Evolutionary conservation across 2,329 filamentous ascomycete genomes (phyloP).

Genomic region (Paecilomyces niveus): DNA sequence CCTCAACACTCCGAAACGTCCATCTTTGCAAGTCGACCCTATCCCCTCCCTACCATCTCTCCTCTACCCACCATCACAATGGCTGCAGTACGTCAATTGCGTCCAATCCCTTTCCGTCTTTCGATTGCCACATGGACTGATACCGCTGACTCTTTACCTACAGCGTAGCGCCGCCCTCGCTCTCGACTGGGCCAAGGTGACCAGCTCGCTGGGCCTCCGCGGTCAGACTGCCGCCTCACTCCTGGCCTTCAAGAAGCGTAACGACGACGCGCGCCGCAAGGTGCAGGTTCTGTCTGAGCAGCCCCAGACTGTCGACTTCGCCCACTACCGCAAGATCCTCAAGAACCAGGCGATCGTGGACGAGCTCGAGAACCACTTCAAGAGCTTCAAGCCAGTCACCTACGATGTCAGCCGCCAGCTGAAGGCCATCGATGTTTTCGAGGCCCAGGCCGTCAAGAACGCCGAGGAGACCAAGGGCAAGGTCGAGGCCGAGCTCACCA

Average conservation of each 20-base stretch:
- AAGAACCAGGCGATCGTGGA: conserved; percentile 95
- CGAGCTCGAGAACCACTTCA: conserved; percentile 96
- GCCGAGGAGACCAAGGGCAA: conserved; percentile 94
- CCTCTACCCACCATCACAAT: conserved; percentile 30
- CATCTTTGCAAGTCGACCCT: conserved; percentile 26
- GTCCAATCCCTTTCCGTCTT: background rate
- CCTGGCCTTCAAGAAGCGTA: conserved; percentile 98
- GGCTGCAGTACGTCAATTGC: conserved; percentile 31
- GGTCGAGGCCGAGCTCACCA: conserved; percentile 90
- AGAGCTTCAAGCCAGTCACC: conserved; percentile 79
- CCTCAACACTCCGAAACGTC: conserved; percentile 27
- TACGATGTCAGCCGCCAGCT: conserved; percentile 93
- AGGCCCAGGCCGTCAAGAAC: conserved; percentile 94
- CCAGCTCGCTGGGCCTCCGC: conserved; percentile 88
- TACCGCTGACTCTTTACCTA: conserved; percentile 18
- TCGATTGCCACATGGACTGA: background rate
- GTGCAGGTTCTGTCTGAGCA: conserved; percentile 76
- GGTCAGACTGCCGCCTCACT: conserved; percentile 89
- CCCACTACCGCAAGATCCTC: conserved; percentile 80
- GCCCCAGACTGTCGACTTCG: conserved; percentile 83
- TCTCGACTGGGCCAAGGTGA: conserved; percentile 97
- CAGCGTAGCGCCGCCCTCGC: conserved; percentile 98
- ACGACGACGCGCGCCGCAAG: conserved; percentile 96
- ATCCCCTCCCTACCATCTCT: conserved; percentile 19
- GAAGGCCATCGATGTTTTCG: conserved; percentile 97